A percentile compares a stretch with the other conserved stretches of the same genome.
phyloP scores from a whole-genome alignment of 1,284 basidiomycete genomes.

The Fomitopsis schrenkii region DNA sequence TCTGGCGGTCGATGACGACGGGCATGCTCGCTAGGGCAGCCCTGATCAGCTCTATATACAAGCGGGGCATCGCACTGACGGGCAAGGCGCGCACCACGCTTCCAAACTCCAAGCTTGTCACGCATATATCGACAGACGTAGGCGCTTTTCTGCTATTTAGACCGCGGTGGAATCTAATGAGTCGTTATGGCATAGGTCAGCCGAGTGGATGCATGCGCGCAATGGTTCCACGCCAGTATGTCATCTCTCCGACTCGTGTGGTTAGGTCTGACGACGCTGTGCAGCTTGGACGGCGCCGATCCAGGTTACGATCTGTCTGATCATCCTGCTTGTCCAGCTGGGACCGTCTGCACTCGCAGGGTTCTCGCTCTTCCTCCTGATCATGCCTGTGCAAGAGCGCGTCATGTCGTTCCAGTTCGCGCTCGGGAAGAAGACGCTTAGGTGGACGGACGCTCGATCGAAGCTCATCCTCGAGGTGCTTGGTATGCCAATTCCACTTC shows the following conservation, averaged over 20 bases:
- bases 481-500: slow-evolving; percentile 26
- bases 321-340: slow-evolving; percentile 64
- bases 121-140: slow-evolving; percentile 72
- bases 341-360: slow-evolving; percentile 77
- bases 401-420: slow-evolving; percentile 68
- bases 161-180: neutral
- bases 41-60: slow-evolving; percentile 74
- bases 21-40: slow-evolving; percentile 70
- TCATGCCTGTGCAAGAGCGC: slow-evolving; percentile 67
- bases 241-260: neutral
- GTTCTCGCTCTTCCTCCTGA: slow-evolving; percentile 67
- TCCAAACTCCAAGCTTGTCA: slow-evolving; percentile 68
- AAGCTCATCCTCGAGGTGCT: slow-evolving; percentile 67
- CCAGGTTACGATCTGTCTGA: slow-evolving; percentile 57
- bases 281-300: slow-evolving; percentile 69
- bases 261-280: neutral
- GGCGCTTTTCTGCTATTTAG: slow-evolving; percentile 16
- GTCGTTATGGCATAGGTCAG: slow-evolving; percentile 36
- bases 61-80: slow-evolving; percentile 62
- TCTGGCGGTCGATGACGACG: slow-evolving; percentile 72
- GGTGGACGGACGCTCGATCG: slow-evolving; percentile 69
- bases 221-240: slow-evolving; percentile 50
- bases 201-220: slow-evolving; percentile 52
- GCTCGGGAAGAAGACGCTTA: slow-evolving; percentile 56
- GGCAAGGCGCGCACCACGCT: slow-evolving; percentile 63